Base-by-base conservation (phyloP, 495 filamentous ascomycete species). In the Penicillium argentinense region DNA sequence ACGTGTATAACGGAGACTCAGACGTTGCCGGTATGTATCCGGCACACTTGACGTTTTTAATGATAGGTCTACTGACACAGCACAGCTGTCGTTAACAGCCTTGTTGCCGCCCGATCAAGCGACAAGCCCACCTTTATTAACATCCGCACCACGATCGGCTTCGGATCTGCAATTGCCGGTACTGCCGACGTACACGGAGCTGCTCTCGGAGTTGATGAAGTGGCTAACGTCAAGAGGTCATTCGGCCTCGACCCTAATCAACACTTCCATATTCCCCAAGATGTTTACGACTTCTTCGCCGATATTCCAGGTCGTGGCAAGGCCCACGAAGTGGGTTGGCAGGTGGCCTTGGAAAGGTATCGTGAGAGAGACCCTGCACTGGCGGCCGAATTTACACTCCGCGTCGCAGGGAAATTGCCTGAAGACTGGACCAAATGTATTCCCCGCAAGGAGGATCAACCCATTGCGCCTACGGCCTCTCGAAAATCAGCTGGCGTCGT, bases 231-330 rank as follows among this genome's bases (percentile, higher is more conserved):
- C 39, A 77, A 80, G 62, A 56, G 45, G 30, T 49, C 39, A 13
- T 66, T 65, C 36, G 69, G 69, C 1, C 58, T 76, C 30, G 59
- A 76, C 30, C 56, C 65, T 2, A 62, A 68, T 5, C 56, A 73
- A 29, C 52, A 56, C 11, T 75, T 76, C 46, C 39, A 67, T 29
- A 61, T 83, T 3, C 40, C 66, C 3, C 58, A 75, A 5, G 51
- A 68, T 11, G 69, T 74, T 0, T 62, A 64, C 8, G 53, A 71
- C 3, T 80, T 78, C 60, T 82, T 77, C 45, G 40, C 43, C 17
- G 67, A 73, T 9, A 45, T 63, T 5, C 57, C 60, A 0, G 19
- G 45, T 1, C 61, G 65, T 4, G 76, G 75, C 13, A 40, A 64
- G 26, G 18, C 48, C 14, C 40, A 64, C 7, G 72, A 64, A 16